Evolutionary conservation across 2,329 filamentous ascomycete genomes (phyloP).

Genomic region (Exophiala dermatitidis): DNA sequence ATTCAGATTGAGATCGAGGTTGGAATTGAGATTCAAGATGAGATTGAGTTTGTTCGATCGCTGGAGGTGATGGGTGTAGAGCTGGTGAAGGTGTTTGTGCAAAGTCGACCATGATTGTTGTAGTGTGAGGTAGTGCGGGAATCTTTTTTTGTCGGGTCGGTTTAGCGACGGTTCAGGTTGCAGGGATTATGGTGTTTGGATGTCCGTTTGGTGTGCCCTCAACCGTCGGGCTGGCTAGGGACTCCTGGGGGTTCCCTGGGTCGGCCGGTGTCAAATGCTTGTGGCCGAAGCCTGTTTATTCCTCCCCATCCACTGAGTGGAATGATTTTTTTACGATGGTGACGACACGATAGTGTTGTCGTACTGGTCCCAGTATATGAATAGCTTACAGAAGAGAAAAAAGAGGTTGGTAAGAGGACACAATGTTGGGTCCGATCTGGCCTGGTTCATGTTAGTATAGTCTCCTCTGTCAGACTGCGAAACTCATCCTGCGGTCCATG

Average conservation of each 20-base stretch:
- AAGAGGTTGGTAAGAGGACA: no score
- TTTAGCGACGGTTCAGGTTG: background rate
- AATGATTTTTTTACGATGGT: background rate
- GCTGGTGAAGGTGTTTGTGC: background rate
- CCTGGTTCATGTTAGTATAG: no score
- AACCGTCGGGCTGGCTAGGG: background rate
- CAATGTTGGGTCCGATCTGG: no score
- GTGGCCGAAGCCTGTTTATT: slow-evolving; percentile 18
- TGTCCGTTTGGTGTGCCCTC: background rate
- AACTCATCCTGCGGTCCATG: no score
- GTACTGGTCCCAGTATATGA: background rate
- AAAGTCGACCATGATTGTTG: background rate
- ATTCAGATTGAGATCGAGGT: slow-evolving; percentile 3
- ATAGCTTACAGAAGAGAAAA: no score
- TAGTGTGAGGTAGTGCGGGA: background rate
- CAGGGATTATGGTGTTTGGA: background rate
- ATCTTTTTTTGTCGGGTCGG: background rate
- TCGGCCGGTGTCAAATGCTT: background rate
- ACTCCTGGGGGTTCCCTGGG: background rate
- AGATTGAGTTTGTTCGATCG: background rate
- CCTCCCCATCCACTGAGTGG: slow-evolving; percentile 4
- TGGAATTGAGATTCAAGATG: background rate
- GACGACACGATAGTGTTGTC: background rate
- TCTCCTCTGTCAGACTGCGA: no score
- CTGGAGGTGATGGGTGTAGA: background rate